phyloP scores from a whole-genome alignment of 495 filamentous ascomycete species.

The Lichenothelia convexa region DNA sequence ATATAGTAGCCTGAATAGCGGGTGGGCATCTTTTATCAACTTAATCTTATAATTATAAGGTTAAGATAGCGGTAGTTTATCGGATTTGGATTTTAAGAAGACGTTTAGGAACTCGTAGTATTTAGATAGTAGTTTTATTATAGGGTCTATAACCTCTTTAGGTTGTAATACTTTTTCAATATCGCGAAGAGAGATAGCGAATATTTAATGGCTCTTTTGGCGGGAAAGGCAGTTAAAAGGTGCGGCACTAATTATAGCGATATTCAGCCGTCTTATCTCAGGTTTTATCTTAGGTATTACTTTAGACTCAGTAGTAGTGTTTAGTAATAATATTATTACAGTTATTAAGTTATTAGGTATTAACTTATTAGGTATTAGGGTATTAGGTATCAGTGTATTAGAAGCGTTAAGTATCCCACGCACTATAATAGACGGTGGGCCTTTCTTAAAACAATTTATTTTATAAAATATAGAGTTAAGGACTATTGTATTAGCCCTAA shows the following conservation, averaged over 20 bases:
- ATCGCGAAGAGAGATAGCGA: not conserved
- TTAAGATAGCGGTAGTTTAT: slow-evolving; percentile 1
- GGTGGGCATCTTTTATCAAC: not conserved
- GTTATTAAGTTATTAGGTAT: not conserved
- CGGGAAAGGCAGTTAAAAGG: not conserved
- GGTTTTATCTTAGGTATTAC: not conserved
- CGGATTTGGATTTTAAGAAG: not conserved
- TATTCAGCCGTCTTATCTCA: not conserved
- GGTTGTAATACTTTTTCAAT: slow-evolving; percentile 2
- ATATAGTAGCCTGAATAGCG: slow-evolving; percentile 6
- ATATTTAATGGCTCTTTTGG: not conserved
- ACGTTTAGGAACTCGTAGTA: slow-evolving; percentile 1
- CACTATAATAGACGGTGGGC: not conserved
- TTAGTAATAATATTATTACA: not conserved
- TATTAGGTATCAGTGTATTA: not conserved
- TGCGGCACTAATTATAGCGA: not conserved
- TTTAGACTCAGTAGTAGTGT: not conserved
- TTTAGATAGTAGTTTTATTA: not conserved
- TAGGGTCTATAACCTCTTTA: not conserved
- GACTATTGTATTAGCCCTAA: not conserved
- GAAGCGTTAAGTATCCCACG: not conserved
- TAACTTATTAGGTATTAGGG: not conserved
- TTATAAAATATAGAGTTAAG: not conserved
- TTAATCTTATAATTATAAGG: slow-evolving; percentile 8
- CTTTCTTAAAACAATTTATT: not conserved